A percentile compares a stretch with the other conserved stretches of the same genome.
Evolutionary conservation across 2,329 filamentous ascomycete genomes (phyloP).

Genomic region (Penicillium sp.): DNA sequence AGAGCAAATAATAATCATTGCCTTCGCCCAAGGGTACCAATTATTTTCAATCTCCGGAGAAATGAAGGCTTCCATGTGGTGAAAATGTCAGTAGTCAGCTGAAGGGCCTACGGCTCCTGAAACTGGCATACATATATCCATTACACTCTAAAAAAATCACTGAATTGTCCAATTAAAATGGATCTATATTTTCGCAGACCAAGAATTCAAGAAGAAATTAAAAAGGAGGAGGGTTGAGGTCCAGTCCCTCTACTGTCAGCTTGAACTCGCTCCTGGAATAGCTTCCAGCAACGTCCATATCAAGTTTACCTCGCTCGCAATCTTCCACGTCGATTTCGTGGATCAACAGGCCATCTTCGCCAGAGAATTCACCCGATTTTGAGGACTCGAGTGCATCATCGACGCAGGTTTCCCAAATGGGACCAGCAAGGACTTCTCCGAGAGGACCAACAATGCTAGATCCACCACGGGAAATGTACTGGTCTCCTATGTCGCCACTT

Average conservation of each 20-base stretch:
- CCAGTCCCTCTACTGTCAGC: constrained; percentile 62
- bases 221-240: constrained; percentile 62
- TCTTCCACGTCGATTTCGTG: constrained; percentile 85
- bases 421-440: constrained; percentile 78
- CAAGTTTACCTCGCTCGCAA: constrained; percentile 77
- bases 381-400: constrained; percentile 37
- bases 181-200: too few relatives aligned
- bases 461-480: constrained; percentile 72
- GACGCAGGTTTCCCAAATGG: constrained; percentile 71
- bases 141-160: too few relatives aligned
- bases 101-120: too few relatives aligned
- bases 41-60: too few relatives aligned
- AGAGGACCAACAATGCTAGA: constrained; percentile 79
- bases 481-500: constrained; percentile 6
- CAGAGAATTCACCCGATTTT: constrained; percentile 4
- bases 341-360: constrained; percentile 59
- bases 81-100: too few relatives aligned
- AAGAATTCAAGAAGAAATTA: constrained; percentile 4
- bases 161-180: too few relatives aligned
- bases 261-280: constrained; percentile 76
- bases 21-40: too few relatives aligned
- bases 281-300: constrained; percentile 81
- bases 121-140: too few relatives aligned
- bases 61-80: too few relatives aligned
- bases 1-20: too few relatives aligned